Percentiles rank a stretch among this genome's conserved stretches.
These are phyloP conservation scores for Stachybotrys chartarum DNA, from an alignment of 2,329 filamentous ascomycete genomes.

Conservation along the genomic window DNA sequence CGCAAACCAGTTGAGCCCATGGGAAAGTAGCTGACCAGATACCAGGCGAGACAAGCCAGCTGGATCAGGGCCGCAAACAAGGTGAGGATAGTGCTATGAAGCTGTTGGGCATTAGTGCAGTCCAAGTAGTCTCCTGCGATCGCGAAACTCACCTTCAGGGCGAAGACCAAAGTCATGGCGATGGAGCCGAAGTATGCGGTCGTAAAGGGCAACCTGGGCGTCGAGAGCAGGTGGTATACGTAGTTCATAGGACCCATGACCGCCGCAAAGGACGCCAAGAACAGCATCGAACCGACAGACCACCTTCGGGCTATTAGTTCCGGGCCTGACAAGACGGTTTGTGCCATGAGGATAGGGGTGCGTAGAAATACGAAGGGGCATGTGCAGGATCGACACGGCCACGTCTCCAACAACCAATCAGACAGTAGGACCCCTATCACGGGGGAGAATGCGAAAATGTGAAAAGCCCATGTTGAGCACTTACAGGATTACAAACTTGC, in stretches of 20 bases:
- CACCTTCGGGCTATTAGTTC: conserved; percentile 55
- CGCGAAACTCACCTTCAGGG: conserved; percentile 69
- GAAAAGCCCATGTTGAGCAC: conserved; percentile 34
- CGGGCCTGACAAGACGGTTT: conserved; percentile 1
- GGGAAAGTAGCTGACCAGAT: conserved; percentile 94
- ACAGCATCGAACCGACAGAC: conserved; percentile 86
- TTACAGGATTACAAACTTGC: conserved; percentile 97
- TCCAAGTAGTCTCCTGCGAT: not conserved
- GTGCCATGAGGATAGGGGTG: not conserved
- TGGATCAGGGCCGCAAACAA: conserved; percentile 79
- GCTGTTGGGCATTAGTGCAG: conserved; percentile 39
- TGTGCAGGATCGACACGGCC: not conserved
- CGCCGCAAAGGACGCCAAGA: conserved; percentile 86
- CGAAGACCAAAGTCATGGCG: conserved; percentile 81
- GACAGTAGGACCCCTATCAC: not conserved
- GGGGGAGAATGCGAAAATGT: conserved; percentile 2
- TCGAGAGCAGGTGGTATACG: conserved; percentile 74
- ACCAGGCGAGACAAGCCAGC: conserved; percentile 79
- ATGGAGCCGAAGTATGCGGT: conserved; percentile 94
- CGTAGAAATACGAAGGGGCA: not conserved
- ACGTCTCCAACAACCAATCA: not conserved
- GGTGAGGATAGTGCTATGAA: conserved; percentile 78
- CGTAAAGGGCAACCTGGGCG: conserved; percentile 82
- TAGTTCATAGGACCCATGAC: conserved; percentile 89
- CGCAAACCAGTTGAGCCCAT: conserved; percentile 89